Conservation (phyloP, 352 stramenopile species). For the Stephanocyclus meneghinianus region DNA sequence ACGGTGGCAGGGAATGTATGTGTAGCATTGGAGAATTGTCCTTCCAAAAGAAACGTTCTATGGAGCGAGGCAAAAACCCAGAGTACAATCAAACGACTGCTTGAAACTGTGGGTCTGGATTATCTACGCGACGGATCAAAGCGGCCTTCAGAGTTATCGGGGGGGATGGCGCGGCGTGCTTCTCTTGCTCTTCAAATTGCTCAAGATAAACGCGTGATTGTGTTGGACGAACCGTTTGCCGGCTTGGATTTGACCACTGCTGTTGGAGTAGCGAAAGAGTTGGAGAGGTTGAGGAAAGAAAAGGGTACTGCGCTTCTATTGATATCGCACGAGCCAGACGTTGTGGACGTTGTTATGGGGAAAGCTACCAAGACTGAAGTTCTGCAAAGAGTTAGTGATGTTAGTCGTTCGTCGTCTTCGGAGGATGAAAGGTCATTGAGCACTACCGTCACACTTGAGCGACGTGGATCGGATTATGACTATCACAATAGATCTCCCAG, state of each 20-base stretch:
- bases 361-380: conserved; percentile 20
- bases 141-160: conserved; percentile 62
- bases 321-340: conserved; percentile 77
- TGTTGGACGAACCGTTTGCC: conserved; percentile 80
- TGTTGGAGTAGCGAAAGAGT: conserved; percentile 65
- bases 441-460: conserved; percentile 29
- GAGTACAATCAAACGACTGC: conserved; percentile 58
- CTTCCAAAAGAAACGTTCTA: conserved; percentile 15
- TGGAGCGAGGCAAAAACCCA: conserved; percentile 10
- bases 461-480: conserved; percentile 31
- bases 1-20: conserved; percentile 74
- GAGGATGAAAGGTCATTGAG: conserved; percentile 4
- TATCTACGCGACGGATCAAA: conserved; percentile 70
- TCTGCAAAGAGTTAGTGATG: background rate
- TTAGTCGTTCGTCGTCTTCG: background rate
- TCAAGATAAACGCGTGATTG: conserved; percentile 75
- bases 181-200: conserved; percentile 79
- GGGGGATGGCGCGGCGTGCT: conserved; percentile 75
- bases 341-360: conserved; percentile 68
- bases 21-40: conserved; percentile 61
- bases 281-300: conserved; percentile 57
- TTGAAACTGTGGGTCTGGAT: conserved; percentile 71
- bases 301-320: conserved; percentile 68
- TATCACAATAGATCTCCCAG: conserved; percentile 2
- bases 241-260: conserved; percentile 65